Evolutionary conservation across 2,329 filamentous ascomycete species (phyloP).

Genomic region (Aspergillus fischeri): DNA sequence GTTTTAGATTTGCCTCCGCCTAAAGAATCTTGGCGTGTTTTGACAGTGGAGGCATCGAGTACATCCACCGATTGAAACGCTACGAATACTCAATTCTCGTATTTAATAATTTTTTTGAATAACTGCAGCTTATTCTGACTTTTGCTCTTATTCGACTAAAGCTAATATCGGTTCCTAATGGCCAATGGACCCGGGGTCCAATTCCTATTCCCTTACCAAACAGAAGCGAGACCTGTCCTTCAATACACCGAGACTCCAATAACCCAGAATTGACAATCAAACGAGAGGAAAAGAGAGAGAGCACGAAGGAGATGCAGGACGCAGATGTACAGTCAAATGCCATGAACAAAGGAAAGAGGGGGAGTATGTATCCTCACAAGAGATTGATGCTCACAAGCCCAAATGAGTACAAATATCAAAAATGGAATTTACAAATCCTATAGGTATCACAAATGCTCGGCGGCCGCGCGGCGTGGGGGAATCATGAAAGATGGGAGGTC

Average conservation of each 20-base stretch:
- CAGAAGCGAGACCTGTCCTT: not conserved
- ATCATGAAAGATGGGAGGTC: constrained; percentile 39
- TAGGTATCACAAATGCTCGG: constrained; percentile 12
- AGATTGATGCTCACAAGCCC: not conserved
- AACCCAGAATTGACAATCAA: not conserved
- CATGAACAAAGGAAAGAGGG: not conserved
- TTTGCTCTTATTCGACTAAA: not conserved
- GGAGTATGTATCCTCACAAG: not conserved
- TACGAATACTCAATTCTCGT: not conserved
- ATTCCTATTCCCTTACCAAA: not conserved
- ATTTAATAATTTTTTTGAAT: not conserved
- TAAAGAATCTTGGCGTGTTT: not conserved
- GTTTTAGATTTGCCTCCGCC: not conserved
- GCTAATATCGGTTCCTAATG: not conserved
- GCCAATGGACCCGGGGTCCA: not conserved
- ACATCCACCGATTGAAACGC: not conserved
- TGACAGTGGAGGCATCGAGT: not conserved
- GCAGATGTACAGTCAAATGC: not conserved
- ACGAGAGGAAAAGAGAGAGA: not conserved
- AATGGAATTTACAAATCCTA: constrained; percentile 19
- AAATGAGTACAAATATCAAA: not conserved
- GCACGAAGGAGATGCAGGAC: not conserved
- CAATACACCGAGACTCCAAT: not conserved
- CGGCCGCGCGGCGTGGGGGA: constrained; percentile 22
- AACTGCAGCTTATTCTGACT: not conserved